These are phyloP conservation scores for Sinapis alba DNA, from an alignment of 441 rosid genomes.

Conservation along the genomic window DNA sequence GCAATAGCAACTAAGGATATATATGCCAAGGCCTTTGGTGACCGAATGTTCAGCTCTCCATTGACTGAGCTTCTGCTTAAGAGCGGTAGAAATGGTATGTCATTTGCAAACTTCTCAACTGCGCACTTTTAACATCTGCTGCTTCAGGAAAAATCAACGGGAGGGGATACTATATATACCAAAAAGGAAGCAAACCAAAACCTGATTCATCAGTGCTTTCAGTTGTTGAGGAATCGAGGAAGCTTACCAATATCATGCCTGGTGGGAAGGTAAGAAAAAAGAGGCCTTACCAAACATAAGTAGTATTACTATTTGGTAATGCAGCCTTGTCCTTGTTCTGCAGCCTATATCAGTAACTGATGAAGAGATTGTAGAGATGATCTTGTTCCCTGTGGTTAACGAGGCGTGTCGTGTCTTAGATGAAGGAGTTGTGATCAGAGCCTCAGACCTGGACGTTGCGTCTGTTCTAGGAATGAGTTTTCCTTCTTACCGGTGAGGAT, in stretches of 20 bases:
- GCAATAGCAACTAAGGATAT: conserved; percentile 62
- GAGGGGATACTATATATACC: conserved; percentile 80
- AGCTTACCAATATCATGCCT: conserved; percentile 75
- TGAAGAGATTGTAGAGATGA: conserved; percentile 84
- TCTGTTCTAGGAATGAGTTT: conserved; percentile 98
- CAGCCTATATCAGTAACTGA: conserved; percentile 82
- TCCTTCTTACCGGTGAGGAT: conserved; percentile 83
- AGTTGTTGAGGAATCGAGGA: conserved; percentile 71
- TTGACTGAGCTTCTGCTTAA: conserved; percentile 67
- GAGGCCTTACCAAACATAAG: neutral
- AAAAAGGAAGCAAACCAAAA: conserved; percentile 81
- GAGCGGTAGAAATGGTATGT: conserved; percentile 77
- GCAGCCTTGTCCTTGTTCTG: conserved; percentile 21
- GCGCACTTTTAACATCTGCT: neutral
- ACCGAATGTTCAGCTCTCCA: conserved; percentile 61
- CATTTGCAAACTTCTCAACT: conserved; percentile 16
- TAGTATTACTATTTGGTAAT: neutral
- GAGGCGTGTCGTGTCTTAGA: conserved; percentile 93
- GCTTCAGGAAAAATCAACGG: conserved; percentile 84
- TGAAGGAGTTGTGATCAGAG: conserved; percentile 80
- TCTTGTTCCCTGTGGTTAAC: conserved; percentile 92
- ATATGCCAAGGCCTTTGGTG: conserved; percentile 64
- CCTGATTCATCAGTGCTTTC: conserved; percentile 80
- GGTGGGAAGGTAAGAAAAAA: conserved; percentile 69
- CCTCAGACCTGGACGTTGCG: conserved; percentile 89